Base-by-base conservation (phyloP, 1,284 basidiomycete genomes). In the Tilletia horrida region DNA sequence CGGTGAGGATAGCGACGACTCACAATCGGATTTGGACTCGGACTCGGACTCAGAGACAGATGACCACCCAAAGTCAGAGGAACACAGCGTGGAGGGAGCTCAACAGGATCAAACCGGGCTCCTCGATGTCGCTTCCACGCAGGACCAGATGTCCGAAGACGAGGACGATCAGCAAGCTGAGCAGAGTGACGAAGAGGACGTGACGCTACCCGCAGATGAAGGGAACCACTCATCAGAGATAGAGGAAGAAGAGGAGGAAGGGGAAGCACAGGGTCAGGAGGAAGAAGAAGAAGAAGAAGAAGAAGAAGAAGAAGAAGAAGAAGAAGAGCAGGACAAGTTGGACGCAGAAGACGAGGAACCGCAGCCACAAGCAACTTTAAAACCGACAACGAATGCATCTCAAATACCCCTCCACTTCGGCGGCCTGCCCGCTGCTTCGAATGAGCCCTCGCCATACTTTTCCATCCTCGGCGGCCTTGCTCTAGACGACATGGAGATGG, bases 401-500 rank as follows among this genome's bases (percentile, higher is more conserved):
- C 35, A 40, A 11, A 40, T 40, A 4, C 35, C 35, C 35, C 35
- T 40, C 4, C 35, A 40, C 35, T 40, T 40, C 11, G 35, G 35
- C 11, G 35, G 35, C 11, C 6, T 40, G 6, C 11, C 35, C 4
- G 35, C 35, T 40, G 35, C 35, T 40, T 18, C 27, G 3, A 29
- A 48, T 48, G 45, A 59, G 4, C 35, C 35, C 35, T 40, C 35
- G 66, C 87, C 86, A 74, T 90, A 89, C 13, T 31, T 59, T 27
- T 59, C 55, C 55, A 59, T 59, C 55, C n/a, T 59, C 16, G 55
- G 55, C 55, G 55, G 55, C 11, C n/a, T 59, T 9, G 55, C 27
- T 7, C 21, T 59, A 13, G 55, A 59, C 27, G 55, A 59, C 16
- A 29, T 59, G 89, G 84, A 91, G 7, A 89, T 90, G 29, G 89